Evolutionary conservation across 1,284 basidiomycete genomes (phyloP).

Genomic region (Clitocybe nebularis): DNA sequence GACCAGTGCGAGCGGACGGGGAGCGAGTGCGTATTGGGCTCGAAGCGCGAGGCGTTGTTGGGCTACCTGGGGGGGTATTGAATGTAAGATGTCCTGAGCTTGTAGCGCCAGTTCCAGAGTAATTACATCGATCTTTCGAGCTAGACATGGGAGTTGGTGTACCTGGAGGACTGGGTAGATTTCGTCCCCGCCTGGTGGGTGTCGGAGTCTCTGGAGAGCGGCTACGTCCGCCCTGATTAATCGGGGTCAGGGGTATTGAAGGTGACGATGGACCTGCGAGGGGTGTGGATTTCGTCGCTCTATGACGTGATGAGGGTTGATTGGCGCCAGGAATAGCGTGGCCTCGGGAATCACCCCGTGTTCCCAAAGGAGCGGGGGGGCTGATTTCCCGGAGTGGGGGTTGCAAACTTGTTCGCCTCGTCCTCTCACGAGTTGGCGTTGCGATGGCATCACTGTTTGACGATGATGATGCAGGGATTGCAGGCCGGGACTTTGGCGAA

Average conservation of each 20-base stretch:
- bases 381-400: slow-evolving; percentile 26
- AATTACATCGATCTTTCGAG: slow-evolving; percentile 35
- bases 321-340: slow-evolving; percentile 14
- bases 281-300: slow-evolving; percentile 36
- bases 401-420: slow-evolving; percentile 38
- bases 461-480: slow-evolving; percentile 42
- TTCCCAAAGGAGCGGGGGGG: slow-evolving; percentile 17
- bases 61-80: slow-evolving; percentile 27
- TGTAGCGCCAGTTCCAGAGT: slow-evolving; percentile 33
- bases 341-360: slow-evolving; percentile 18
- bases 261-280: slow-evolving; percentile 28
- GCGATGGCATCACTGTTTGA: slow-evolving; percentile 36
- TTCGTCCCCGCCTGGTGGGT: slow-evolving; percentile 24
- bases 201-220: slow-evolving; percentile 23
- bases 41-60: slow-evolving; percentile 31
- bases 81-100: slow-evolving; percentile 40
- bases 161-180: slow-evolving; percentile 39
- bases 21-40: slow-evolving; percentile 41
- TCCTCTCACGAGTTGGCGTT: slow-evolving; percentile 40
- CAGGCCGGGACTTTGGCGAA: slow-evolving; percentile 48
- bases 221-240: slow-evolving; percentile 5
- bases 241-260: slow-evolving; percentile 16
- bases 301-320: slow-evolving; percentile 24
- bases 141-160: slow-evolving; percentile 44
- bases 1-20: slow-evolving; percentile 22